Conservation (phyloP, 169 alveolate genomes). For the Fabrea salina region DNA sequence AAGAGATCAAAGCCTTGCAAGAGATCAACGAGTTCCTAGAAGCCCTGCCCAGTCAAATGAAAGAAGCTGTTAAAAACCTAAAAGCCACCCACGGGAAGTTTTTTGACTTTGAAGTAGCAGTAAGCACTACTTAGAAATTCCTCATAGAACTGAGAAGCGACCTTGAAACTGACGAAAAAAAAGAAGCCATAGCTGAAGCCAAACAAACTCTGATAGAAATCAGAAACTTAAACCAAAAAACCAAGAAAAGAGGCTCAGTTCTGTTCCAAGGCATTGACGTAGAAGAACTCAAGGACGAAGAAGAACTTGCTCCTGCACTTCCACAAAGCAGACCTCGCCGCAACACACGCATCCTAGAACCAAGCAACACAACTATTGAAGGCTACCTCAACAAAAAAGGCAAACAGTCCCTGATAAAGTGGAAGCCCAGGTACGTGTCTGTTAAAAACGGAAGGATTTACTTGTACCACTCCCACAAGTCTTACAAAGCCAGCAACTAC, state of each 20-base stretch:
- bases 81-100: constrained; percentile 70
- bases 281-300: background rate
- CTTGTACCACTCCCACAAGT: constrained; percentile 53
- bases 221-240: background rate
- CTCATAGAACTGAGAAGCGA: constrained; percentile 66
- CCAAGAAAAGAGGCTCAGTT: background rate
- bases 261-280: background rate
- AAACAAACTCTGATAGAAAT: constrained; percentile 47
- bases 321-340: background rate
- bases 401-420: constrained; percentile 32
- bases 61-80: constrained; percentile 57
- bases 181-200: constrained; percentile 50
- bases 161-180: constrained; percentile 61
- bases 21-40: constrained; percentile 69
- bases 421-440: constrained; percentile 55
- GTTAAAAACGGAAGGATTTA: constrained; percentile 56
- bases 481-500: constrained; percentile 1
- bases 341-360: background rate
- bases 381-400: constrained; percentile 45
- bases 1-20: constrained; percentile 58
- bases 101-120: constrained; percentile 51
- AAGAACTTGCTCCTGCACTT: background rate
- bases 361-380: constrained; percentile 20
- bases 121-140: constrained; percentile 44
- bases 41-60: constrained; percentile 50